phyloP scores from a whole-genome alignment of 2,329 filamentous ascomycete species.

The Nectriaceae sp. region DNA sequence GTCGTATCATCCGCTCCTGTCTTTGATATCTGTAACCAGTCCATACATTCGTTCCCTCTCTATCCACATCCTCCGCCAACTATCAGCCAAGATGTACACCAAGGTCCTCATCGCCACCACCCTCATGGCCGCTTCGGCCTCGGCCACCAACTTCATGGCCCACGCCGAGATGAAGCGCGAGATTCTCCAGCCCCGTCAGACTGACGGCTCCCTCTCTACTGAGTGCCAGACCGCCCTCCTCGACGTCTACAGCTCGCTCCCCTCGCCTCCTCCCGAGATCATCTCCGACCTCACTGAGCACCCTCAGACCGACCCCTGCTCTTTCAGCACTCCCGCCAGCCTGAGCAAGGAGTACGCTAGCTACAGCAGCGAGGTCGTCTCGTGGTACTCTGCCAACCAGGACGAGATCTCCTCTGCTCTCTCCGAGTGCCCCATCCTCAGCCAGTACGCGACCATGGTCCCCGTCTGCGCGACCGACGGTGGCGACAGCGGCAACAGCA shows the following conservation, averaged over 20 bases:
- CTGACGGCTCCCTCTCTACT: slow-evolving; percentile 12
- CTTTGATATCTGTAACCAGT: slow-evolving; percentile 1
- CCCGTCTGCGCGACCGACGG: slow-evolving; percentile 24
- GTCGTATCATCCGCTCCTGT: not conserved
- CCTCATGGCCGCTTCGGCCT: slow-evolving; percentile 29
- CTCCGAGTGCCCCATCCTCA: slow-evolving; percentile 28
- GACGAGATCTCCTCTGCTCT: slow-evolving; percentile 27
- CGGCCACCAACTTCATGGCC: slow-evolving; percentile 29
- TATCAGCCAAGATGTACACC: slow-evolving; percentile 30
- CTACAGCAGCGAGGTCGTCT: slow-evolving; percentile 32
- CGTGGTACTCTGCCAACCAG: slow-evolving; percentile 33
- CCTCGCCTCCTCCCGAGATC: slow-evolving; percentile 34
- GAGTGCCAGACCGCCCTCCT: slow-evolving; percentile 27
- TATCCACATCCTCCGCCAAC: not conserved
- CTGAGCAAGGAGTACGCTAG: slow-evolving; percentile 33
- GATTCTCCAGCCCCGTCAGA: slow-evolving; percentile 27
- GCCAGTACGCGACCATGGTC: slow-evolving; percentile 18
- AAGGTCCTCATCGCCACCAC: slow-evolving; percentile 25
- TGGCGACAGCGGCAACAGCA: slow-evolving; percentile 1
- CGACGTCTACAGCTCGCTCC: slow-evolving; percentile 26
- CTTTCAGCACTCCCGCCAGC: slow-evolving; percentile 31
- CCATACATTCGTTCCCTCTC: not conserved
- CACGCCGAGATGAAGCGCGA: slow-evolving; percentile 30
- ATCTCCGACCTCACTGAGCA: slow-evolving; percentile 23
- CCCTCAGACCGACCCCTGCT: slow-evolving; percentile 34